Conservation (phyloP, 2,329 filamentous ascomycete genomes). For the Hysterium pulicare region DNA sequence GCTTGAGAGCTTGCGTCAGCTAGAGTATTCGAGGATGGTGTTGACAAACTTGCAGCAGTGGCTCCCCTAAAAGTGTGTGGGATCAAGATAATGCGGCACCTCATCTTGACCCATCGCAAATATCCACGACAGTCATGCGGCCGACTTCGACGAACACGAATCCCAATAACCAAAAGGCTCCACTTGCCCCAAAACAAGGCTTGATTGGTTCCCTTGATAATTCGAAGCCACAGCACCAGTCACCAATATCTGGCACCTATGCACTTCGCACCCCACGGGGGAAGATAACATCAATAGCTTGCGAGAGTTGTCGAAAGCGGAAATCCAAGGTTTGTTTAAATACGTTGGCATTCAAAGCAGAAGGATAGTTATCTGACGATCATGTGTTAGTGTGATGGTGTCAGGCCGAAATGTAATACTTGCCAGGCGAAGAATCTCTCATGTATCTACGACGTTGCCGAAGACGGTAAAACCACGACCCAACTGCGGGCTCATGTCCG, state of each 20-base stretch:
- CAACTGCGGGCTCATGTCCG: constrained; percentile 36
- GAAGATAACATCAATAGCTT: constrained; percentile 39
- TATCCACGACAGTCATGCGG: constrained; percentile 22
- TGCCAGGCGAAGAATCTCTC: constrained; percentile 36
- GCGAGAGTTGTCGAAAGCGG: constrained; percentile 37
- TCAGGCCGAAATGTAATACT: constrained; percentile 38
- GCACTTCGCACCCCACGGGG: constrained; percentile 35
- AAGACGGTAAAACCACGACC: constrained; percentile 38
- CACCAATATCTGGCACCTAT: constrained; percentile 35
- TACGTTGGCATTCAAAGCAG: too few species aligned
- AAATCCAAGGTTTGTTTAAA: constrained; percentile 39
- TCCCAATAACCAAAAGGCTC: constrained; percentile 31
- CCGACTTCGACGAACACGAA: constrained; percentile 25
- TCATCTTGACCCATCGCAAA: constrained; percentile 28
- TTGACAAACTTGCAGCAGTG: background rate
- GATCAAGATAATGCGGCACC: constrained; percentile 25
- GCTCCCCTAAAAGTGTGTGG: constrained; percentile 15
- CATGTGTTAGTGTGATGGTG: constrained; percentile 31
- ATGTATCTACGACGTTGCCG: constrained; percentile 37
- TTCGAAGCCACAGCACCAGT: constrained; percentile 30
- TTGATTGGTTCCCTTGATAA: constrained; percentile 28
- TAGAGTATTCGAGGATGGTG: constrained; percentile 15
- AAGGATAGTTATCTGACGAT: constrained; percentile 14
- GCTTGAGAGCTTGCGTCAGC: constrained; percentile 9
- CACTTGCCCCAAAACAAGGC: constrained; percentile 36